phyloP scores from a whole-genome alignment of 768 basidiomycete species.

The Amanita jacksonii region DNA sequence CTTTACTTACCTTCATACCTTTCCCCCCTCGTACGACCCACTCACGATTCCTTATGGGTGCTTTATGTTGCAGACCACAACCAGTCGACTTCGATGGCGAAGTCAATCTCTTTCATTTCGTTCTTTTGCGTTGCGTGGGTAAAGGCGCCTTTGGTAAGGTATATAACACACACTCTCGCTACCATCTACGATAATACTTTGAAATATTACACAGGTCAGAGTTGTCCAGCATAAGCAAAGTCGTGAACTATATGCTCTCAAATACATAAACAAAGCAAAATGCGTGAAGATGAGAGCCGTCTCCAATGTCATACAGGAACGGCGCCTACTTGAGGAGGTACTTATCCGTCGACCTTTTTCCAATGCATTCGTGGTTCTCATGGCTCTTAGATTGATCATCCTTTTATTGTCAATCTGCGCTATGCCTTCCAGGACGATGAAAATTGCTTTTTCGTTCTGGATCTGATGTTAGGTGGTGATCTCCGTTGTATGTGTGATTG shows the following conservation, averaged over 20 bases:
- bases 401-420: slow-evolving; percentile 88
- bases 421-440: slow-evolving; percentile 98
- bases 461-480: slow-evolving; percentile 95
- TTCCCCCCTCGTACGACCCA: slow-evolving; percentile 16
- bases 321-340: slow-evolving; percentile 92
- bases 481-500: slow-evolving; percentile 62
- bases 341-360: slow-evolving; percentile 6
- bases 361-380: slow-evolving; percentile 12
- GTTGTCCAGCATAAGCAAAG: slow-evolving; percentile 99
- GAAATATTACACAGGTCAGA: slow-evolving; percentile 65
- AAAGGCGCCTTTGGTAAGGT: slow-evolving; percentile 99
- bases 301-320: slow-evolving; percentile 94
- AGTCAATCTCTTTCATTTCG: slow-evolving; percentile 94
- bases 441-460: slow-evolving; percentile 96
- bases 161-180: slow-evolving; percentile 9
- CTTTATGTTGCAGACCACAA: slow-evolving; percentile 28
- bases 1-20: too few species aligned
- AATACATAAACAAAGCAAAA: slow-evolving; percentile 98
- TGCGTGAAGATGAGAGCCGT: slow-evolving; percentile 99
- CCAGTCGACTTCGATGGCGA: slow-evolving; percentile 95
- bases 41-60: slow-evolving; percentile 18
- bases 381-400: slow-evolving; percentile 73
- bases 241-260: slow-evolving; percentile 93
- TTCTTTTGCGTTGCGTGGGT: slow-evolving; percentile 90
- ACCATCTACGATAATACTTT: neutral